These are phyloP conservation scores for Liquidambar formosana DNA, from an alignment of 164 flowering plant species.

Conservation along the genomic window DNA sequence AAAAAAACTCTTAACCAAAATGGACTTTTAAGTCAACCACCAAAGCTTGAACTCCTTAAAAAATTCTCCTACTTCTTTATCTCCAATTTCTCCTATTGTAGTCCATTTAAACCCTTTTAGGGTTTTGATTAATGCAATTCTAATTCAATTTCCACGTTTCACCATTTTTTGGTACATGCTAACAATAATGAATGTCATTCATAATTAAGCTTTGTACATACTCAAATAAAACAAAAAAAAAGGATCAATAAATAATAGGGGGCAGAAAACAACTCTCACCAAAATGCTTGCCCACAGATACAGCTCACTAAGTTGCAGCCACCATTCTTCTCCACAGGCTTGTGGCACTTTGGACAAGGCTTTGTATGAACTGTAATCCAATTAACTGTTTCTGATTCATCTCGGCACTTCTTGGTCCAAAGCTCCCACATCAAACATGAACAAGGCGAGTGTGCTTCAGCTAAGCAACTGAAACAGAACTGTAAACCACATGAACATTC, in stretches of 20 bases:
- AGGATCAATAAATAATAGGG: not conserved
- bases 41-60: no score
- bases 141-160: no score
- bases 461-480: constrained; percentile 83
- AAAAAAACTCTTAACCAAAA: no score
- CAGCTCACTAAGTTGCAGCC: constrained; percentile 89
- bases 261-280: constrained; percentile 45
- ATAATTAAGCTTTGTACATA: no score
- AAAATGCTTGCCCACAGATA: constrained; percentile 81
- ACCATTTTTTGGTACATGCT: no score
- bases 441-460: constrained; percentile 93
- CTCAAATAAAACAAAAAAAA: no score
- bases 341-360: constrained; percentile 85
- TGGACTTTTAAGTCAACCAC: no score
- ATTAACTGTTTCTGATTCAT: constrained; percentile 80
- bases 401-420: constrained; percentile 75
- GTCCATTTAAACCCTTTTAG: no score
- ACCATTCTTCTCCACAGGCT: constrained; percentile 90
- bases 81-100: no score
- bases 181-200: no score
- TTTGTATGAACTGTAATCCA: constrained; percentile 87
- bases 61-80: no score
- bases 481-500: constrained; percentile 86
- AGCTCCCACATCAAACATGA: constrained; percentile 94
- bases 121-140: no score